phyloP scores from a whole-genome alignment of 2,329 filamentous ascomycete species.

The Teratosphaeria gauchensis region DNA sequence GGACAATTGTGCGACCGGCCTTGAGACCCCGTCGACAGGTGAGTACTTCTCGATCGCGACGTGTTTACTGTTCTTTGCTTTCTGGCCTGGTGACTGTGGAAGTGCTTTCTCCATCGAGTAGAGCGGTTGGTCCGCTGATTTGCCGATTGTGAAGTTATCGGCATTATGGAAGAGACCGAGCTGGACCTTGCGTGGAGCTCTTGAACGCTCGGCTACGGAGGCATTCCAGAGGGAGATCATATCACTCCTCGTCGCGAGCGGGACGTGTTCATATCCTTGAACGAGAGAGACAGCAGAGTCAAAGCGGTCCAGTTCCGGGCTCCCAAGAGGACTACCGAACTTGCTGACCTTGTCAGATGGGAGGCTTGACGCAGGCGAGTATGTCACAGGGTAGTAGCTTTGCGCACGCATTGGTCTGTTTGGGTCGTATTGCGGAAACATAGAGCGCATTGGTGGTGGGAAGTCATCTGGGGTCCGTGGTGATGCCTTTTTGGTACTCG shows the following conservation, averaged over 20 bases:
- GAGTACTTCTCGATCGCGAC: constrained; percentile 18
- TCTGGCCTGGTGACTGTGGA: constrained; percentile 2
- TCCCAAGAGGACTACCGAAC: constrained; percentile 30
- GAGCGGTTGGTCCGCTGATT: constrained; percentile 12
- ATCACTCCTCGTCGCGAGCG: constrained; percentile 17
- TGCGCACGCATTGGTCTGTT: constrained; percentile 57
- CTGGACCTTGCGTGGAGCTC: constrained; percentile 19
- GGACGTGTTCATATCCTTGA: constrained; percentile 22
- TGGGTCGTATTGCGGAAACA: constrained; percentile 68
- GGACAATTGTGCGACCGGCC: constrained; percentile 16
- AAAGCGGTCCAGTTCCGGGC: constrained; percentile 9
- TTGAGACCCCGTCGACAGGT: constrained; percentile 8
- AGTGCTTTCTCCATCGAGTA: constrained; percentile 15
- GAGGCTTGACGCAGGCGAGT: constrained; percentile 51
- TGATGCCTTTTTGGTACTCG: background rate
- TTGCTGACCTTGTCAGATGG: constrained; percentile 57
- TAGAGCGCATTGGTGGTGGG: constrained; percentile 42
- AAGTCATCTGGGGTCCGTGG: background rate
- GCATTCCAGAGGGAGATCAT: constrained; percentile 21
- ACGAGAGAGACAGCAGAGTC: constrained; percentile 21
- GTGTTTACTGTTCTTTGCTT: constrained; percentile 6
- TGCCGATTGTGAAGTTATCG: constrained; percentile 14
- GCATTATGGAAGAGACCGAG: constrained; percentile 16
- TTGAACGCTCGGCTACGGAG: constrained; percentile 13
- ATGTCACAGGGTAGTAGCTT: constrained; percentile 55